phyloP scores from a whole-genome alignment of 768 basidiomycete species.

The Podaxis mareebaensis region DNA sequence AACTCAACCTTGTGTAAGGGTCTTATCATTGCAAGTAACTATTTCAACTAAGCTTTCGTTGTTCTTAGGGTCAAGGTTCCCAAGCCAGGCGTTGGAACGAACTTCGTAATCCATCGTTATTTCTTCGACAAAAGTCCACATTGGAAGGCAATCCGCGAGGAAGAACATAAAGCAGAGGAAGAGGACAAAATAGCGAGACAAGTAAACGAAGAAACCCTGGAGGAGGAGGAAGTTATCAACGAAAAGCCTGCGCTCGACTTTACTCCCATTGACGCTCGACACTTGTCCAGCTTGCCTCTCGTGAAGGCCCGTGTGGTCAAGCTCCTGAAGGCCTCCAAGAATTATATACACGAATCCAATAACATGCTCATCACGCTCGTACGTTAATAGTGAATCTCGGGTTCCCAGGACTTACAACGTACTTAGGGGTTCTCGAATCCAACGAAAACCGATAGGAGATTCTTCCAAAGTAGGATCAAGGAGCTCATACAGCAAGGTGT shows the following conservation, averaged over 20 bases:
- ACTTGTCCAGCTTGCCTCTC: conserved; percentile 73
- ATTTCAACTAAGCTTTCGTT: neutral
- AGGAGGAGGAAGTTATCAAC: conserved; percentile 29
- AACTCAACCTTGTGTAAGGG: conserved; percentile 72
- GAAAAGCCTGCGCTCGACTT: conserved; percentile 46
- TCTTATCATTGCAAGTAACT: neutral
- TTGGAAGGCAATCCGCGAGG: conserved; percentile 78
- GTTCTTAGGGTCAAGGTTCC: conserved; percentile 67
- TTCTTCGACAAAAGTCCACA: conserved; percentile 74
- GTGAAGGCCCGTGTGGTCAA: conserved; percentile 71
- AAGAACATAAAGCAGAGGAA: conserved; percentile 56
- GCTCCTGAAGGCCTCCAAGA: conserved; percentile 68
- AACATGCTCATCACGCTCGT: conserved; percentile 82
- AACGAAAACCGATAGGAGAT: conserved; percentile 76
- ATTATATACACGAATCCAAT: conserved; percentile 68
- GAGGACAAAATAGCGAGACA: conserved; percentile 27
- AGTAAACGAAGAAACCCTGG: conserved; percentile 32
- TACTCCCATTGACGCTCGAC: conserved; percentile 74
- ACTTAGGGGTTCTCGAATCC: conserved; percentile 74
- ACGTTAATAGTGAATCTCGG: conserved; percentile 25
- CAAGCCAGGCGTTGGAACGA: conserved; percentile 71
- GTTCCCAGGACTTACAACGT: neutral
- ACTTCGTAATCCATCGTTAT: conserved; percentile 81
- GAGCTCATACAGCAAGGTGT: conserved; percentile 73
- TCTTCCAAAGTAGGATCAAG: conserved; percentile 73